Percentiles rank a stretch among this genome's conserved stretches.
Conservation (phyloP, 2,329 filamentous ascomycete genomes). For the Fusarium coffeatum region DNA sequence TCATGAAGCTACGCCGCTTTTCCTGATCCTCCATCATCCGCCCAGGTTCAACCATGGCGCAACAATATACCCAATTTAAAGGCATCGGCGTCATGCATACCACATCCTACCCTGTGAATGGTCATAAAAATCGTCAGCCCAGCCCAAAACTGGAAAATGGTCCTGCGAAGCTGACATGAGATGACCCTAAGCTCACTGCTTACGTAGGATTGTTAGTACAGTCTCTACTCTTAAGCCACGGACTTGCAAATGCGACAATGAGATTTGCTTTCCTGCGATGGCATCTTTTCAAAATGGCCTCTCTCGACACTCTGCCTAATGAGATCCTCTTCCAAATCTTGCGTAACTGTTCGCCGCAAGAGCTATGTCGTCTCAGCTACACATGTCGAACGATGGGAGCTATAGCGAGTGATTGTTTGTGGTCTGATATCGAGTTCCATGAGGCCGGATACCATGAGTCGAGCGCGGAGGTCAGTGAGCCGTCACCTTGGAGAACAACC, state of each 20-base stretch:
- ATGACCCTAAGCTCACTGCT: not conserved
- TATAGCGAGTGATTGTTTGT: not conserved
- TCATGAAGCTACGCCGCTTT: too few relatives aligned
- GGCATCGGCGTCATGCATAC: not conserved
- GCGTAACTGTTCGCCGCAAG: not conserved
- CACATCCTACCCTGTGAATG: not conserved
- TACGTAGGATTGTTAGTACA: not conserved
- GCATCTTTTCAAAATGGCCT: not conserved
- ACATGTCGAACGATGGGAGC: conserved; percentile 10
- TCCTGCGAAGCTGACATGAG: not conserved
- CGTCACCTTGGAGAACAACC: not conserved
- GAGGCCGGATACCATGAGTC: conserved; percentile 27
- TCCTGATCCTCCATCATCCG: not conserved
- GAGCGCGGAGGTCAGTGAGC: conserved; percentile 10
- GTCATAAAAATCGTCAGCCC: not conserved
- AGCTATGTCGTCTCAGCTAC: conserved; percentile 2
- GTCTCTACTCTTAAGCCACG: not conserved
- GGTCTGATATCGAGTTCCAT: conserved; percentile 33
- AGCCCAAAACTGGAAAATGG: not conserved
- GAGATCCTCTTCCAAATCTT: conserved; percentile 15
- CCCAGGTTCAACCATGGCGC: not conserved
- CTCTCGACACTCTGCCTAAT: not conserved
- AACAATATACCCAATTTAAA: not conserved
- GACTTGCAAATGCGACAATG: not conserved
- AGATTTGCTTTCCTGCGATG: not conserved